These are phyloP conservation scores for Sporobolus alterniflorus DNA, from an alignment of 202 grass and related monocot species.

Conservation along the genomic window DNA sequence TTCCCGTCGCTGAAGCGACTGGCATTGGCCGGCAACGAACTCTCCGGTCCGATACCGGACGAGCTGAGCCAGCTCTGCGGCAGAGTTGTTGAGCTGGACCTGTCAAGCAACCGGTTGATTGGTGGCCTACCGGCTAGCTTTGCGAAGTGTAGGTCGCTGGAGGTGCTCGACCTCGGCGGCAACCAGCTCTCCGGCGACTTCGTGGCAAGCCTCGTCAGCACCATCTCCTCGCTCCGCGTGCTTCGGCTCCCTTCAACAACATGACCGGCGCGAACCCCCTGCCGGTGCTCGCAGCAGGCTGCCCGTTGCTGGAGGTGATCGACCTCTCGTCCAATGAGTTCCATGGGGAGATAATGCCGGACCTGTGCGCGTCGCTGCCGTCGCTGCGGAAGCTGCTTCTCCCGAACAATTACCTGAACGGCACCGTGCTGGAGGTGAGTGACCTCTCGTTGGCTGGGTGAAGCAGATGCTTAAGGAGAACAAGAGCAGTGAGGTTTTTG, in stretches of 20 bases:
- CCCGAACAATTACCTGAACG: conserved; percentile 59
- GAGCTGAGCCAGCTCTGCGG: conserved; percentile 42
- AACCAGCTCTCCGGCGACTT: conserved; percentile 64
- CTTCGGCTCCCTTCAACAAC: conserved; percentile 61
- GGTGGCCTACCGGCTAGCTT: conserved; percentile 48
- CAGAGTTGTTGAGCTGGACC: conserved; percentile 44
- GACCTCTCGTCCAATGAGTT: conserved; percentile 65
- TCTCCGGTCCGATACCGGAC: conserved; percentile 37
- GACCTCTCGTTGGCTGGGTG: background rate
- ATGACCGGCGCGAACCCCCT: conserved; percentile 51
- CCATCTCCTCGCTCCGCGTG: conserved; percentile 41
- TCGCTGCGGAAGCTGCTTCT: conserved; percentile 42
- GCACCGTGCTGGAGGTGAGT: conserved; percentile 40
- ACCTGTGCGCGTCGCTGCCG: conserved; percentile 43
- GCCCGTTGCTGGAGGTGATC: conserved; percentile 45
- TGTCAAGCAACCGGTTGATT: conserved; percentile 47
- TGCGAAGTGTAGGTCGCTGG: conserved; percentile 41
- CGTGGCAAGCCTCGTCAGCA: conserved; percentile 40
- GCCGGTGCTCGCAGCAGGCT: conserved; percentile 18
- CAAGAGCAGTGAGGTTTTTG: background rate
- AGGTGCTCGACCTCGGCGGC: conserved; percentile 36
- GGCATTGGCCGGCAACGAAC: conserved; percentile 51
- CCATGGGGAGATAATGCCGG: conserved; percentile 38
- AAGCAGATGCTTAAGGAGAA: background rate
- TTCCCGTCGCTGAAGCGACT: conserved; percentile 52